Conservation (phyloP, 169 alveolate genomes). For the Cytauxzoon felis region DNA sequence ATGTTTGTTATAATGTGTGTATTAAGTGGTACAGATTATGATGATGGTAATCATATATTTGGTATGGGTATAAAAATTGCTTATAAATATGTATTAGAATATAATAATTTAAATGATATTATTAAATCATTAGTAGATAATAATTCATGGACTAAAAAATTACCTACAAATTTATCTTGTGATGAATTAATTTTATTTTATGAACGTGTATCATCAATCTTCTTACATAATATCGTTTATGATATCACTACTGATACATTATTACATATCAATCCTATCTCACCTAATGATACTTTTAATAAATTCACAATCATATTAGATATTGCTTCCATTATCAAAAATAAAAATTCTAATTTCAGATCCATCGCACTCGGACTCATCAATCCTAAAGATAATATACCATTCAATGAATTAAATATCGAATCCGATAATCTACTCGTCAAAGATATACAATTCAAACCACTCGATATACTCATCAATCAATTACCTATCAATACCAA, state of each 20-base stretch:
- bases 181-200: slow-evolving; percentile 58
- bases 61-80: slow-evolving; percentile 79
- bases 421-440: neutral
- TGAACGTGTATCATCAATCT: slow-evolving; percentile 61
- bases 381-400: neutral
- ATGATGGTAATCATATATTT: slow-evolving; percentile 69
- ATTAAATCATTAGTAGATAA: slow-evolving; percentile 39
- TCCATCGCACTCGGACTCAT: slow-evolving; percentile 10
- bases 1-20: slow-evolving; percentile 76
- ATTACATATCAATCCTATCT: slow-evolving; percentile 27
- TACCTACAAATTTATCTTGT: slow-evolving; percentile 58
- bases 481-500: no score
- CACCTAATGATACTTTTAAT: neutral
- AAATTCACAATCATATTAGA: neutral
- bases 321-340: neutral
- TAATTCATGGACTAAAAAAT: slow-evolving; percentile 64
- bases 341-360: slow-evolving; percentile 5
- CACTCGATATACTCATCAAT: no score
- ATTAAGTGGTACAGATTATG: slow-evolving; percentile 75
- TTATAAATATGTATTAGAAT: slow-evolving; percentile 51
- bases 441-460: neutral
- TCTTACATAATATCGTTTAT: slow-evolving; percentile 69
- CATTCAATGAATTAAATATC: neutral
- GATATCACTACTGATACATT: slow-evolving; percentile 38
- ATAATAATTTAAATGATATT: slow-evolving; percentile 49